Conservation (phyloP, 495 filamentous ascomycete species). For the Penicillium paradoxum region DNA sequence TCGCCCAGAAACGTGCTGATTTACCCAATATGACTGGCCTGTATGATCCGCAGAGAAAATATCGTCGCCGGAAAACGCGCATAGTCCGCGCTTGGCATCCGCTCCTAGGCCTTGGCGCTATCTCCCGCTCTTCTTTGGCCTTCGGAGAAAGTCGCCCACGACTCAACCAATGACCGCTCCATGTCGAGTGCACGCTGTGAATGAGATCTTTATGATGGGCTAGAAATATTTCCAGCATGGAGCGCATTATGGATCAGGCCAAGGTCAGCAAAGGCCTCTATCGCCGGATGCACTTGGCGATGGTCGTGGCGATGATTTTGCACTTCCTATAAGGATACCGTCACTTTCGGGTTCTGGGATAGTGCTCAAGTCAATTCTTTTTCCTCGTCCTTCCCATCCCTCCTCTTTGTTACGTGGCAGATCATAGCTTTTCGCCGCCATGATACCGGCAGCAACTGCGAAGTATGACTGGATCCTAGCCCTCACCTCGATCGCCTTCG, state of each 20-base stretch:
- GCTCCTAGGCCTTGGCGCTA: conserved; percentile 4
- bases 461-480: conserved; percentile 50
- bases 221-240: neutral
- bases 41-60: neutral
- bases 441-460: conserved; percentile 24
- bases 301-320: neutral
- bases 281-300: conserved; percentile 6
- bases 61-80: neutral
- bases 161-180: neutral
- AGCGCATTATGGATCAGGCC: neutral
- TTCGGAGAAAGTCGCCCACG: neutral
- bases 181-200: neutral
- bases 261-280: neutral
- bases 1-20: conserved; percentile 1
- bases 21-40: neutral
- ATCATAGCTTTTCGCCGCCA: conserved; percentile 8
- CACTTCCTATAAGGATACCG: conserved; percentile 1
- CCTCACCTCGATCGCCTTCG: conserved; percentile 40
- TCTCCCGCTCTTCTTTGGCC: neutral
- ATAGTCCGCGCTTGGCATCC: conserved; percentile 6
- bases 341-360: neutral
- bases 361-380: neutral
- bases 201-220: conserved; percentile 2
- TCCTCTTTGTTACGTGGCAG: neutral
- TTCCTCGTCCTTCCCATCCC: neutral